Evolutionary conservation across 163 green algal genomes (phyloP).

Genomic region (Smithsoniella earleae): DNA sequence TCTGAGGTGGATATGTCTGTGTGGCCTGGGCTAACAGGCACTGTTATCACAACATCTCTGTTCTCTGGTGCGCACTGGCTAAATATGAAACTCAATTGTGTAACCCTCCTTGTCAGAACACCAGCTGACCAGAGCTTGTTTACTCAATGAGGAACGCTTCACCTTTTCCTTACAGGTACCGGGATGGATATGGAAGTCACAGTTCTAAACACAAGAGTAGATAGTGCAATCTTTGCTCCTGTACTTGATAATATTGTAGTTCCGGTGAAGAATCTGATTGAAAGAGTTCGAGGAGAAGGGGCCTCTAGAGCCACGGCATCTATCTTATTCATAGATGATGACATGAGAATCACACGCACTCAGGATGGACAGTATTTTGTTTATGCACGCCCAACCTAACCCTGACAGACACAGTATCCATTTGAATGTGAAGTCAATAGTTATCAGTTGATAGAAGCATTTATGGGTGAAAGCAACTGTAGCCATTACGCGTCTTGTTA

Average conservation of each 20-base stretch:
- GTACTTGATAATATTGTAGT: slow-evolving; percentile 35
- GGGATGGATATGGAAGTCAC: slow-evolving; percentile 13
- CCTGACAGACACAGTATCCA: too few species aligned
- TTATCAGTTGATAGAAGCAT: too few species aligned
- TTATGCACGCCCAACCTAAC: neutral
- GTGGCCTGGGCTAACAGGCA: slow-evolving; percentile 34
- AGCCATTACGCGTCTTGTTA: too few species aligned
- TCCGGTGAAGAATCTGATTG: slow-evolving; percentile 36
- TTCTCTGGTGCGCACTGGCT: neutral
- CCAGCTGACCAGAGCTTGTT: neutral
- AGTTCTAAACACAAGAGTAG: slow-evolving; percentile 15
- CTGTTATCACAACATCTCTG: slow-evolving; percentile 35
- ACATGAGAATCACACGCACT: neutral
- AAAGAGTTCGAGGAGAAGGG: slow-evolving; percentile 33
- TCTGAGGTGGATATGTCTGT: slow-evolving; percentile 38
- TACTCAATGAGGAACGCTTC: neutral
- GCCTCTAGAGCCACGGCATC: slow-evolving; percentile 8
- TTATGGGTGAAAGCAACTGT: too few species aligned
- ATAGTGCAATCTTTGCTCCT: slow-evolving; percentile 27
- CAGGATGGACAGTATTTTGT: slow-evolving; percentile 6
- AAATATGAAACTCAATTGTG: neutral
- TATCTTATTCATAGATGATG: slow-evolving; percentile 24
- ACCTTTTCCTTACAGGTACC: neutral
- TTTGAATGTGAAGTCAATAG: too few species aligned
- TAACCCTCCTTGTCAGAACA: neutral